Evolutionary conservation across 768 basidiomycete species (phyloP).

Genomic region (Pleurotus eryngii): DNA sequence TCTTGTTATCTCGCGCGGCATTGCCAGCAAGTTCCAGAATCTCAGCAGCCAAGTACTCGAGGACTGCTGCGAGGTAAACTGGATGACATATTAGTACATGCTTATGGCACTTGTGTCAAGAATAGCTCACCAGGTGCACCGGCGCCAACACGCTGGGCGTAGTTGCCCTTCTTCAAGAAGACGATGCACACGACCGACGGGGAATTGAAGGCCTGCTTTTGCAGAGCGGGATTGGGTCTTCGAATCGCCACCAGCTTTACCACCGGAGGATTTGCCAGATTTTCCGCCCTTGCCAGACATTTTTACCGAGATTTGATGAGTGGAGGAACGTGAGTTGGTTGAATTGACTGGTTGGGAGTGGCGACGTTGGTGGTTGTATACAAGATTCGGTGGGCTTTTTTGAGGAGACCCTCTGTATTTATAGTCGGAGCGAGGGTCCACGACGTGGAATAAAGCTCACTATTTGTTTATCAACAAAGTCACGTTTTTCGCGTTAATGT

Average conservation of each 20-base stretch:
- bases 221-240: slow-evolving; percentile 71
- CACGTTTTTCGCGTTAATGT: slow-evolving; percentile 33
- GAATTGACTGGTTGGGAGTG: slow-evolving; percentile 8
- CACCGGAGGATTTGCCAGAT: slow-evolving; percentile 34
- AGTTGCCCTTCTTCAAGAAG: slow-evolving; percentile 87
- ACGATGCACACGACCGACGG: slow-evolving; percentile 91
- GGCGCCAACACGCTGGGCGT: slow-evolving; percentile 84
- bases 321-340: background rate
- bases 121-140: slow-evolving; percentile 69
- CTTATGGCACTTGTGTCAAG: too few species aligned
- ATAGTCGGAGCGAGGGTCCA: slow-evolving; percentile 14
- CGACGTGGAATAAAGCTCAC: background rate
- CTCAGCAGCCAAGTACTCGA: slow-evolving; percentile 91
- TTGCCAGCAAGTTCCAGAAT: slow-evolving; percentile 92
- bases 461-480: slow-evolving; percentile 26
- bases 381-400: slow-evolving; percentile 1
- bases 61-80: slow-evolving; percentile 89
- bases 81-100: background rate
- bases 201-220: slow-evolving; percentile 79
- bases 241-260: slow-evolving; percentile 44
- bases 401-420: slow-evolving; percentile 18
- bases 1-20: slow-evolving; percentile 80
- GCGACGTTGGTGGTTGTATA: slow-evolving; percentile 10
- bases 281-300: slow-evolving; percentile 34
- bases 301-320: background rate